Evolutionary conservation across 306 rosid genomes (phyloP).

Genomic region (Cucurbita pepo): DNA sequence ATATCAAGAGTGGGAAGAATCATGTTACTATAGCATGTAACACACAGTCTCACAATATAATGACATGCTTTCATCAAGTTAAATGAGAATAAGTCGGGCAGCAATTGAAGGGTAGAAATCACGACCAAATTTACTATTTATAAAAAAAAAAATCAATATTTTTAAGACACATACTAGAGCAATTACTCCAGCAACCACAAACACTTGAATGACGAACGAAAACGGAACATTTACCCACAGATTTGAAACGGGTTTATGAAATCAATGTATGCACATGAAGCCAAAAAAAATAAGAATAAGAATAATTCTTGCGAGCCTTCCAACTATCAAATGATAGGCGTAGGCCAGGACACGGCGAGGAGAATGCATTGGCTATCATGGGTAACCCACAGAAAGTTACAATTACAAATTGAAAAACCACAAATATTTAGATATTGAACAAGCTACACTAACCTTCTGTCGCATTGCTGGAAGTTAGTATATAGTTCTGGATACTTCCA

Average conservation of each 20-base stretch:
- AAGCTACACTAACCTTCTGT: slow-evolving; percentile 32
- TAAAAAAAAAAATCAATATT: not conserved
- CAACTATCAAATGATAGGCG: not conserved
- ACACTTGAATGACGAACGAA: not conserved
- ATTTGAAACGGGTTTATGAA: not conserved
- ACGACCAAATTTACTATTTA: not conserved
- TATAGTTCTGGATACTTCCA: slow-evolving; percentile 43
- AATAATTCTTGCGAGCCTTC: not conserved
- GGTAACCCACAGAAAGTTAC: not conserved
- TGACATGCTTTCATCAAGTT: not conserved
- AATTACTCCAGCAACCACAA: not conserved
- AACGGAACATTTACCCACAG: not conserved
- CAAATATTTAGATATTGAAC: not conserved
- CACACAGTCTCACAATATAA: not conserved
- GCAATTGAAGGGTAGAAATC: not conserved
- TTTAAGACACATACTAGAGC: not conserved
- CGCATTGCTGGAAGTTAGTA: slow-evolving; percentile 16
- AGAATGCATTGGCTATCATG: not conserved
- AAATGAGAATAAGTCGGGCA: not conserved
- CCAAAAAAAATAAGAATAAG: not conserved
- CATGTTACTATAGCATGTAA: not conserved
- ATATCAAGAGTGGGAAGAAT: slow-evolving; percentile 13
- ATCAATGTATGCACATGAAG: not conserved
- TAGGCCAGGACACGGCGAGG: not conserved
- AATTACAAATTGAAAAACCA: not conserved